Conservation (phyloP, 441 rosid species). For the Iberis amara region DNA sequence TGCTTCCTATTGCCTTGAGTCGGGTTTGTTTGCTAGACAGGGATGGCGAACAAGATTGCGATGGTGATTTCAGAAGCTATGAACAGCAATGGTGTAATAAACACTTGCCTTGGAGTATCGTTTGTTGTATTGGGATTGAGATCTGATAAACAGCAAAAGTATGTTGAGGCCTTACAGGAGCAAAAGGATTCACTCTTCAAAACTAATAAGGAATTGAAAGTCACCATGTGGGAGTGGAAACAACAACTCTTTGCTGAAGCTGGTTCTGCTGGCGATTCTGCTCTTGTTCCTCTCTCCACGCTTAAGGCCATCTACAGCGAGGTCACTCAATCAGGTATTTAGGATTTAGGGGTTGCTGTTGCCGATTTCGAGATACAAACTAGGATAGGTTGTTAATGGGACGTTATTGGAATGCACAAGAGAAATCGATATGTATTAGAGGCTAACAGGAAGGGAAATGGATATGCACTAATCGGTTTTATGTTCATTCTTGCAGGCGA, state of each 20-base stretch:
- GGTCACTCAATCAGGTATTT: constrained; percentile 31
- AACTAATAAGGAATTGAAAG: constrained; percentile 54
- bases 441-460: too few species aligned
- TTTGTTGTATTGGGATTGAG: constrained; percentile 43
- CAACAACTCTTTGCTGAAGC: constrained; percentile 72
- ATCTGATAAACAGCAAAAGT: constrained; percentile 51
- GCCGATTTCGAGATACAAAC: constrained; percentile 28
- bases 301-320: constrained; percentile 71
- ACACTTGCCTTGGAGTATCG: constrained; percentile 44
- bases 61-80: constrained; percentile 33
- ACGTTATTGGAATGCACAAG: too few species aligned
- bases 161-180: constrained; percentile 46
- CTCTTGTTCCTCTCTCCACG: constrained; percentile 50
- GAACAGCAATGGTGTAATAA: constrained; percentile 44
- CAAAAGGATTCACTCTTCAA: constrained; percentile 48
- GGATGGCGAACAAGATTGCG: constrained; percentile 35
- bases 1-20: too few species aligned
- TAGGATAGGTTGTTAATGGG: neutral
- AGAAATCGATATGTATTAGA: too few species aligned
- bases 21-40: too few species aligned
- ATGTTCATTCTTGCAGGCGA: constrained; percentile 18
- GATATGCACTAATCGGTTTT: too few species aligned
- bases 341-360: too few species aligned
- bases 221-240: constrained; percentile 73
- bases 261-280: constrained; percentile 33